phyloP scores from a whole-genome alignment of 2,329 filamentous ascomycete genomes.

The Lecanicillium sp. region DNA sequence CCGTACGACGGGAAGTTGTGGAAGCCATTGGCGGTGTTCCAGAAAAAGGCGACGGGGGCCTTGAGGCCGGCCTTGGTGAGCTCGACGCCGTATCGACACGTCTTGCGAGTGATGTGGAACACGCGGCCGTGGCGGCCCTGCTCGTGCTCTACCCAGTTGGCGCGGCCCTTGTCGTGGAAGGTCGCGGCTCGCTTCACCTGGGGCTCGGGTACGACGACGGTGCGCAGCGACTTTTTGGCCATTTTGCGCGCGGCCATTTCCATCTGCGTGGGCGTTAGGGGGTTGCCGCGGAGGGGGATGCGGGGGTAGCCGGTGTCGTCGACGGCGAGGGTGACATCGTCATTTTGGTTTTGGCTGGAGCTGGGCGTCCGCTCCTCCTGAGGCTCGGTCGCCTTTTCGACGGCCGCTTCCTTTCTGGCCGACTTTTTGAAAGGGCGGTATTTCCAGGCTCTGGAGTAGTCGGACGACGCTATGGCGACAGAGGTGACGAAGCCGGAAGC shows the following conservation, averaged over 20 bases:
- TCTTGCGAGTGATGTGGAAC: slow-evolving; percentile 28
- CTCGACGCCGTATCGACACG: slow-evolving; percentile 51
- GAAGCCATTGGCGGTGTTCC: slow-evolving; percentile 65
- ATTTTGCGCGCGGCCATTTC: slow-evolving; percentile 24
- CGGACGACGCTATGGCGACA: slow-evolving; percentile 48
- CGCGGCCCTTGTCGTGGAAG: slow-evolving; percentile 19
- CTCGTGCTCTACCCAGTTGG: slow-evolving; percentile 22
- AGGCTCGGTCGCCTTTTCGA: too few relatives aligned
- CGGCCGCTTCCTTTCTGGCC: background rate
- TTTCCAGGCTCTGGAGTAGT: slow-evolving; percentile 18
- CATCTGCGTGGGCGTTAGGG: slow-evolving; percentile 24
- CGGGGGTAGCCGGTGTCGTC: too few relatives aligned
- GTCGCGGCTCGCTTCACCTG: slow-evolving; percentile 16
- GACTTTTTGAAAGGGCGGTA: background rate
- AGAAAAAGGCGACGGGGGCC: slow-evolving; percentile 61
- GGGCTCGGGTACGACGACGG: slow-evolving; percentile 42
- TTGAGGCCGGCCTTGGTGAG: slow-evolving; percentile 57
- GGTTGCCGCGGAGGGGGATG: too few relatives aligned
- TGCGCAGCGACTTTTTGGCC: slow-evolving; percentile 32
- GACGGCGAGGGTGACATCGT: too few relatives aligned
- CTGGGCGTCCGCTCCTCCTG: background rate
- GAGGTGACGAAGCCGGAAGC: slow-evolving; percentile 60
- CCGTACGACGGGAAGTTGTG: slow-evolving; percentile 66
- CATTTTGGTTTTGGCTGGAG: too few relatives aligned
- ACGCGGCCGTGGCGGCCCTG: slow-evolving; percentile 21